A percentile compares a stretch with the other conserved stretches of the same genome.
Conservation (phyloP, 2,329 filamentous ascomycete genomes). For the Aspergillus neotritici region DNA sequence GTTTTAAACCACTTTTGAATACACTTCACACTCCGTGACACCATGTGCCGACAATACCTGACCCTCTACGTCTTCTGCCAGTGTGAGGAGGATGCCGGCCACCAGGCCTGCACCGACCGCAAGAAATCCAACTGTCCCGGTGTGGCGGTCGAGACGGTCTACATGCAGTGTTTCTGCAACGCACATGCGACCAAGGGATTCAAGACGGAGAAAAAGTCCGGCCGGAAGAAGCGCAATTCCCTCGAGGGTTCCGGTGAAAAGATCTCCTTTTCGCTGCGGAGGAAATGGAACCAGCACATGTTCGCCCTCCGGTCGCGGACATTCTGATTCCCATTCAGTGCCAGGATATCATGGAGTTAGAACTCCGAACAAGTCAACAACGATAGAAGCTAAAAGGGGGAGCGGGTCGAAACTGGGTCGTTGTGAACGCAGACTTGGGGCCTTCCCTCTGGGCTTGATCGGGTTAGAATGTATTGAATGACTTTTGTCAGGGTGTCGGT, state of each 20-base stretch:
- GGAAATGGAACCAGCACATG: slow-evolving; percentile 27
- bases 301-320: slow-evolving; percentile 20
- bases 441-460: too few species aligned
- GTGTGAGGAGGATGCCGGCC: slow-evolving; percentile 33
- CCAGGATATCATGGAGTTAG: not conserved
- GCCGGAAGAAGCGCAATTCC: slow-evolving; percentile 14
- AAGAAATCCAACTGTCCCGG: slow-evolving; percentile 26
- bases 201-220: slow-evolving; percentile 27
- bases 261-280: slow-evolving; percentile 16
- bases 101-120: slow-evolving; percentile 24
- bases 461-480: too few species aligned
- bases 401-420: too few species aligned
- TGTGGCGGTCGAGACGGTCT: slow-evolving; percentile 31
- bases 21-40: not conserved
- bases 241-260: slow-evolving; percentile 19
- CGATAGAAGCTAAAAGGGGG: too few species aligned
- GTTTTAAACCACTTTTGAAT: too few species aligned
- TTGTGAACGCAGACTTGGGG: too few species aligned
- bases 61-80: slow-evolving; percentile 37
- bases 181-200: slow-evolving; percentile 30
- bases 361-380: too few species aligned
- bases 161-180: slow-evolving; percentile 38
- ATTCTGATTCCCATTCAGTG: slow-evolving; percentile 4
- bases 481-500: too few species aligned
- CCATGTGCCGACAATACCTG: slow-evolving; percentile 35